phyloP scores from a whole-genome alignment of 495 filamentous ascomycete genomes.

The Wilcoxina mikolae region DNA sequence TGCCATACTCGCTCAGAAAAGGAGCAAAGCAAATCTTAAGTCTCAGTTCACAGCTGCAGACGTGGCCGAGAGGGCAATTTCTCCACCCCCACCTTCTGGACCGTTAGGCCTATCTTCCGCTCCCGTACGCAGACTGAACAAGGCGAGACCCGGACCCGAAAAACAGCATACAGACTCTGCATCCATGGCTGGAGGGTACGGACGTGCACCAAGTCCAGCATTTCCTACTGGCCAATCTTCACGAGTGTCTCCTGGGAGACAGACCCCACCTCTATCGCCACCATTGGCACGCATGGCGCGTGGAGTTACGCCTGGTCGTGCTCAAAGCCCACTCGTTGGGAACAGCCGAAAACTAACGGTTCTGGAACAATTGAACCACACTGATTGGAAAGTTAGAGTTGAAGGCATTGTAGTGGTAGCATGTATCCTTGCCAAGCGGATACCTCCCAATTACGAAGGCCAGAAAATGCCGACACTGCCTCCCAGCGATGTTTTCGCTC shows the following conservation, averaged over 20 bases:
- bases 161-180: conserved; percentile 18
- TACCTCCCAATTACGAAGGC: conserved; percentile 27
- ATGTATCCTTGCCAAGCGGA: conserved; percentile 26
- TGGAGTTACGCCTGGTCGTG: conserved; percentile 20
- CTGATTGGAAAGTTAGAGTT: conserved; percentile 27
- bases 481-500: conserved; percentile 25
- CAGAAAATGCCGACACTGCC: conserved; percentile 28
- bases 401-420: conserved; percentile 28
- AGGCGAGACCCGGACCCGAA: conserved; percentile 30
- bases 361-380: conserved; percentile 26
- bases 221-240: not conserved
- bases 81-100: conserved; percentile 31
- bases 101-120: conserved; percentile 26
- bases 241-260: not conserved
- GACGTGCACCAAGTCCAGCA: conserved; percentile 4
- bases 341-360: conserved; percentile 23
- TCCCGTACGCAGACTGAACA: conserved; percentile 32
- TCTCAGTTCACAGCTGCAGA: conserved; percentile 32
- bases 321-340: conserved; percentile 20
- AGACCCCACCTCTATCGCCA: conserved; percentile 19
- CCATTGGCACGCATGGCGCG: conserved; percentile 17
- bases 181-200: not conserved
- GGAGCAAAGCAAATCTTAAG: conserved; percentile 42
- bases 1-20: conserved; percentile 71
- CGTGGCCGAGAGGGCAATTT: conserved; percentile 32